A percentile compares a stretch with the other conserved stretches of the same genome.
These are phyloP conservation scores for Hortiboletus flavorubellus DNA, from an alignment of 768 basidiomycete species.

Conservation along the genomic window DNA sequence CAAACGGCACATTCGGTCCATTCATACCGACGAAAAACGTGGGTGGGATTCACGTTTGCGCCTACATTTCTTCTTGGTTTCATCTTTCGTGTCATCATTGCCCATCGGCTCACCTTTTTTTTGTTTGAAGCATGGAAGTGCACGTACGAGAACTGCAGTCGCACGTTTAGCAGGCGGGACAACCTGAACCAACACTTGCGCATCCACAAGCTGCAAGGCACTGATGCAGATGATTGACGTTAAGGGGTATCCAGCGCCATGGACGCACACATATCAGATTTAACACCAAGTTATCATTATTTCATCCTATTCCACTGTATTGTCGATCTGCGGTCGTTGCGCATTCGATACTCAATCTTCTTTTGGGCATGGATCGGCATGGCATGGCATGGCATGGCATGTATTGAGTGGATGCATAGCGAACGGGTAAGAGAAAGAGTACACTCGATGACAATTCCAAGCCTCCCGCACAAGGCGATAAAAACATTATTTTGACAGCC, in stretches of 20 bases:
- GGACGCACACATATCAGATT: not conserved
- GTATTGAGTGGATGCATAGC: slow-evolving; percentile 20
- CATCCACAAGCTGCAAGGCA: slow-evolving; percentile 42
- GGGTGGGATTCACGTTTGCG: slow-evolving; percentile 28
- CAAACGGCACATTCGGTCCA: slow-evolving; percentile 74
- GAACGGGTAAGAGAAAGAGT: slow-evolving; percentile 4
- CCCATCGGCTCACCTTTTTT: not conserved
- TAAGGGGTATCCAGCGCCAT: not conserved
- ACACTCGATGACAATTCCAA: slow-evolving; percentile 9
- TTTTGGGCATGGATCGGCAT: not conserved
- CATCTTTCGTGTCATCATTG: not conserved
- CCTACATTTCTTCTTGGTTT: not conserved
- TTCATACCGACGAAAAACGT: slow-evolving; percentile 87
- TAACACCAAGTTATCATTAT: slow-evolving; percentile 14
- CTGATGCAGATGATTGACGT: slow-evolving; percentile 12
- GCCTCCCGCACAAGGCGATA: not conserved
- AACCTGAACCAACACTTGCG: slow-evolving; percentile 75
- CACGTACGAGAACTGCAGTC: slow-evolving; percentile 60
- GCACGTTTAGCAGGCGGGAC: slow-evolving; percentile 70
- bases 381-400: slow-evolving; percentile 13
- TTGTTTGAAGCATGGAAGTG: slow-evolving; percentile 34
- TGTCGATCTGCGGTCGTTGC: not conserved
- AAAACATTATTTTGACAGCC: not conserved
- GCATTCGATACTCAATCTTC: not conserved
- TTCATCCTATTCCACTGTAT: slow-evolving; percentile 17